Percentiles rank a stretch among this genome's conserved stretches.
Evolutionary conservation across 805 yeast genomes (phyloP).

Genomic region (Sungouiozyma ichnusensis): DNA sequence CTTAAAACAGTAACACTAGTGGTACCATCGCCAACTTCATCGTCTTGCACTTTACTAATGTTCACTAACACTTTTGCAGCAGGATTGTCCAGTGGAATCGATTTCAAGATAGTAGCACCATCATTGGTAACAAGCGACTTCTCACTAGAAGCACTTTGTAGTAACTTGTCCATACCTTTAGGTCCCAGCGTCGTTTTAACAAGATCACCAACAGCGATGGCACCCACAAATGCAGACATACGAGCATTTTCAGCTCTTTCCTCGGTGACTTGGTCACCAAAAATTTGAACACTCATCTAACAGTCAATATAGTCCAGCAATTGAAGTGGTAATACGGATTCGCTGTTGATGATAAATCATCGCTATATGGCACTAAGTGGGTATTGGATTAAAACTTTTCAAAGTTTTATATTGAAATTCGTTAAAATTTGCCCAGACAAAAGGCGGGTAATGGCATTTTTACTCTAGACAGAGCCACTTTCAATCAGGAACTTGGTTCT

Average conservation of each 20-base stretch:
- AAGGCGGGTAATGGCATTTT: neutral
- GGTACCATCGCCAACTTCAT: slow-evolving; percentile 98
- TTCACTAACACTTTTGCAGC: slow-evolving; percentile 95
- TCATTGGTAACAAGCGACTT: slow-evolving; percentile 83
- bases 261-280: slow-evolving; percentile 95
- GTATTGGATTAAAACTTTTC: neutral
- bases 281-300: slow-evolving; percentile 72
- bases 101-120: slow-evolving; percentile 92
- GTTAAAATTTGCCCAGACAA: too few relatives aligned
- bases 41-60: slow-evolving; percentile 92
- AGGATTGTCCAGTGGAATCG: slow-evolving; percentile 93
- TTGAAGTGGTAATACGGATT: neutral
- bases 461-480: too few relatives aligned
- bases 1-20: slow-evolving; percentile 89
- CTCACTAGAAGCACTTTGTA: slow-evolving; percentile 78
- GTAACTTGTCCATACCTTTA: slow-evolving; percentile 94
- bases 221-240: slow-evolving; percentile 94
- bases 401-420: too few relatives aligned
- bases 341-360: neutral
- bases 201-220: slow-evolving; percentile 96
- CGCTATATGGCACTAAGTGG: neutral
- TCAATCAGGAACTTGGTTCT: too few relatives aligned
- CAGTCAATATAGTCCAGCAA: neutral
- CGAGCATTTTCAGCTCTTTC: slow-evolving; percentile 98
- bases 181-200: slow-evolving; percentile 95